phyloP scores from a whole-genome alignment of 2,329 filamentous ascomycete genomes.

The Verticillium zaregamsianum region DNA sequence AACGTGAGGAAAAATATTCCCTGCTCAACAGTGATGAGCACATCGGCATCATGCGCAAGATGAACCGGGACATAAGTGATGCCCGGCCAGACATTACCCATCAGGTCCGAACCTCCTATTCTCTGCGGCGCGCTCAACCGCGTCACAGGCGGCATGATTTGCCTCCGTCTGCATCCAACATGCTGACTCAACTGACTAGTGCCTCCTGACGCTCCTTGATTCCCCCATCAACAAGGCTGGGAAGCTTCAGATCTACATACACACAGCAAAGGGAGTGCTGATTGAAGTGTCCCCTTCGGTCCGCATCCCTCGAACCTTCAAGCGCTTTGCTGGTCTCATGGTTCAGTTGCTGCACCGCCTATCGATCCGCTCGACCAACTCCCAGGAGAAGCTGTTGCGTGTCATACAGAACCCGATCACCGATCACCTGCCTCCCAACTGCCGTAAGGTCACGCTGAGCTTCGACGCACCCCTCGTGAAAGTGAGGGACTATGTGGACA shows the following conservation, averaged over 20 bases:
- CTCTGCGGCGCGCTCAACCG: slow-evolving; percentile 1
- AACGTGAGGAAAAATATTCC: slow-evolving; percentile 91
- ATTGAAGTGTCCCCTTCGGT: slow-evolving; percentile 99
- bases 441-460: slow-evolving; percentile 94
- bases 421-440: slow-evolving; percentile 93
- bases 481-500: slow-evolving; percentile 83
- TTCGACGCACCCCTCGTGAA: slow-evolving; percentile 87
- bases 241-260: slow-evolving; percentile 96
- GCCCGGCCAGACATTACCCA: slow-evolving; percentile 97
- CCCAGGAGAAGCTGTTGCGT: slow-evolving; percentile 93
- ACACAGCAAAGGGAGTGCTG: slow-evolving; percentile 93
- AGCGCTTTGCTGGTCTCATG: slow-evolving; percentile 98
- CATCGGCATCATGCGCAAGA: slow-evolving; percentile 98
- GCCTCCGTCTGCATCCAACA: slow-evolving; percentile 36
- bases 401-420: slow-evolving; percentile 98
- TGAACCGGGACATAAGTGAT: slow-evolving; percentile 98
- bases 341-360: slow-evolving; percentile 94
- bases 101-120: slow-evolving; percentile 62
- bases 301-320: slow-evolving; percentile 96
- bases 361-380: slow-evolving; percentile 93
- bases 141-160: slow-evolving; percentile 1
- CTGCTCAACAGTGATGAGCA: slow-evolving; percentile 98
- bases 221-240: slow-evolving; percentile 99
- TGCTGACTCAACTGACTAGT: slow-evolving; percentile 57
- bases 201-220: slow-evolving; percentile 91